These are phyloP conservation scores for Tolypocladium amazonense DNA, from an alignment of 2,329 filamentous ascomycete genomes.

Conservation along the genomic window DNA sequence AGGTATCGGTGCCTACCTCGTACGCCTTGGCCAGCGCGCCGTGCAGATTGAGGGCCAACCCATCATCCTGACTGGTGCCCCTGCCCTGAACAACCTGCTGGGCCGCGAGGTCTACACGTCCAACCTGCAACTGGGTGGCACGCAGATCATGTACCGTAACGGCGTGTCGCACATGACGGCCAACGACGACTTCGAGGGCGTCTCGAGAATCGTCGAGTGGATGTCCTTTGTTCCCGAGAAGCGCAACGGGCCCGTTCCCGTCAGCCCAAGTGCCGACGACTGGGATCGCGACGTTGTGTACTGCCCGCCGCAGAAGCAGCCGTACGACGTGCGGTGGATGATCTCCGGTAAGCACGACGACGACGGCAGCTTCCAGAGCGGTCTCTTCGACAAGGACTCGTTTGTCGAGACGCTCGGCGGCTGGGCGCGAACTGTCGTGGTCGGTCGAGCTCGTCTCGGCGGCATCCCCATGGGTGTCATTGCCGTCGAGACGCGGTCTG, in stretches of 20 bases:
- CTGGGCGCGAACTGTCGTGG: conserved; percentile 94
- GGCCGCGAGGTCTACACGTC: conserved; percentile 98
- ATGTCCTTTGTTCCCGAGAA: conserved; percentile 95
- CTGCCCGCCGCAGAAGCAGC: conserved; percentile 69
- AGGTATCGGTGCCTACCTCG: conserved; percentile 96
- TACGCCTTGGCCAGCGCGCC: conserved; percentile 94
- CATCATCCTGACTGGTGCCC: conserved; percentile 95
- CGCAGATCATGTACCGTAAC: conserved; percentile 99
- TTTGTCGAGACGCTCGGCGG: conserved; percentile 95
- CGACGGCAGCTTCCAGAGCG: conserved; percentile 59
- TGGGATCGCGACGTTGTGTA: conserved; percentile 93
- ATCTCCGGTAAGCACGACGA: conserved; percentile 79
- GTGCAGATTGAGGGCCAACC: conserved; percentile 98
- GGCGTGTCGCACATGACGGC: conserved; percentile 99
- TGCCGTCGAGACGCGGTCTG: conserved; percentile 85
- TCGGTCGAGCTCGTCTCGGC: conserved; percentile 89
- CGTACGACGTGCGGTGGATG: conserved; percentile 90
- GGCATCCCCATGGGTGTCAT: conserved; percentile 99
- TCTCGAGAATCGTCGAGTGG: conserved; percentile 97
- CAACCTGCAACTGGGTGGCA: conserved; percentile 97
- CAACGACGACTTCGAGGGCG: conserved; percentile 93
- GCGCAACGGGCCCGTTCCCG: conserved; percentile 86
- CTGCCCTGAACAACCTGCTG: conserved; percentile 94
- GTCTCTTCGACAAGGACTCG: conserved; percentile 92
- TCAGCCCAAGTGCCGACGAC: conserved; percentile 70